Evolutionary conservation across 192 early-diverging fungal species (phyloP), one percentile per base, ranked within the genome.

Genomic region (Entomortierella parvispora): DNA sequence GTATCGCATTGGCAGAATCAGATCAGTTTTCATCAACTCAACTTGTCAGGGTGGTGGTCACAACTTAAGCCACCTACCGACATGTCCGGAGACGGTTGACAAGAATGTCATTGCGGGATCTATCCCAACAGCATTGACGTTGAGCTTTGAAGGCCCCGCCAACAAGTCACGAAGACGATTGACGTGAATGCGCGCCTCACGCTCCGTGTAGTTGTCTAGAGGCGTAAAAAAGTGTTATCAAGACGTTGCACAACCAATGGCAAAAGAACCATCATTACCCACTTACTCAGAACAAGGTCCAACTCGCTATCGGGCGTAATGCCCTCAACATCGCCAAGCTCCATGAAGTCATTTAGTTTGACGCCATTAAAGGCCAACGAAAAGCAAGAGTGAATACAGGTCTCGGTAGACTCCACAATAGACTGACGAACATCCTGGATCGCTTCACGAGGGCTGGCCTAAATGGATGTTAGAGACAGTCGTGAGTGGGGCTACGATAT

Each of bases 321-420:
- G 8, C 84, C 84, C 69, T 90, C 87, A 22, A 90, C 85, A 56
- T 94, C 91, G 32, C 90, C 89, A 10, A 92, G 80, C 80, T 91
- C 91, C 37, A 82, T 76, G 75, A 85, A 90, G 56, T 99, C 95
- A 67, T 87, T 90, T 54, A 98, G 71, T 23, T 89, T 86, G 62
- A 79, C 66, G 31, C 91, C 94, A 25, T 94, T 84, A 62, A 87
- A 91, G 7, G 86, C 63, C 18, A 99, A 82, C 64, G 91, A 93
- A 74, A 98, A 98, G 83, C 96, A 97, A 33, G 97, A 96, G 82
- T 94, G 90, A 48, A 92, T 90, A 54, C 93, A 89, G 2, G 92
- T 90, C 54, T 93, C 91, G 17, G 93, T 89, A 2, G 90, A 91
- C 71, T 99, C 97, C 55, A 91, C 91, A 50, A 99, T 84, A 20